phyloP scores from a whole-genome alignment of 2,329 filamentous ascomycete species.

The Aspergillus calidoustus region DNA sequence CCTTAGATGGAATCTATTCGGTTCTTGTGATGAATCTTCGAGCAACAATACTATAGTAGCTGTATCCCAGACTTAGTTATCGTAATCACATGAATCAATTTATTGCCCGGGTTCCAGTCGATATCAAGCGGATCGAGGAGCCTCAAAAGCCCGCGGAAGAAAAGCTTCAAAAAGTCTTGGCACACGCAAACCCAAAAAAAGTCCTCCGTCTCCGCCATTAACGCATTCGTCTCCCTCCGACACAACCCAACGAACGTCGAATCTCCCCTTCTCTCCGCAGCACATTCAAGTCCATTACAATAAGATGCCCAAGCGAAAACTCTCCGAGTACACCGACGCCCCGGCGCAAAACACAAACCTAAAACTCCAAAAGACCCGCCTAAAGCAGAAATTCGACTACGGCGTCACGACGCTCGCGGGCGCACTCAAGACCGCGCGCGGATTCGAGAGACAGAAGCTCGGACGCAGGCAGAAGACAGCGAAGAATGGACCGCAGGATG shows the following conservation, averaged over 20 bases:
- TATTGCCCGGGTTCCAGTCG: neutral
- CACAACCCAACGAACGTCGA: neutral
- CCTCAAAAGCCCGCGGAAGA: neutral
- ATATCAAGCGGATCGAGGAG: neutral
- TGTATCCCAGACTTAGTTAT: neutral
- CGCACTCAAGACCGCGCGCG: constrained; percentile 62
- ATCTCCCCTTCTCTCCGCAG: neutral
- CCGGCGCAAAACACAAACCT: constrained; percentile 20
- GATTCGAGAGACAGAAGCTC: constrained; percentile 68
- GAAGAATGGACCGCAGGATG: constrained; percentile 35
- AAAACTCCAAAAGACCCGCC: constrained; percentile 39
- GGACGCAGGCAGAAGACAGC: constrained; percentile 63
- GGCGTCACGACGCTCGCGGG: constrained; percentile 55
- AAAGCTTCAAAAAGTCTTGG: constrained; percentile 2
- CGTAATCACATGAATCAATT: neutral
- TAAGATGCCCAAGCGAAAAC: constrained; percentile 49
- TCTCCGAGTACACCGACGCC: constrained; percentile 35
- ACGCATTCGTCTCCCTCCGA: neutral
- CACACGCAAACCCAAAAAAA: neutral
- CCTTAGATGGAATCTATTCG: constrained; percentile 16
- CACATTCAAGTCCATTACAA: neutral
- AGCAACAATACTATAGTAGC: neutral
- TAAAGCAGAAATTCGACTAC: constrained; percentile 54
- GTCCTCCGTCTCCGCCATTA: neutral
- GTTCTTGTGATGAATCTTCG: neutral